Conservation (phyloP, 306 rosid species). For the Mimosa pudica region DNA sequence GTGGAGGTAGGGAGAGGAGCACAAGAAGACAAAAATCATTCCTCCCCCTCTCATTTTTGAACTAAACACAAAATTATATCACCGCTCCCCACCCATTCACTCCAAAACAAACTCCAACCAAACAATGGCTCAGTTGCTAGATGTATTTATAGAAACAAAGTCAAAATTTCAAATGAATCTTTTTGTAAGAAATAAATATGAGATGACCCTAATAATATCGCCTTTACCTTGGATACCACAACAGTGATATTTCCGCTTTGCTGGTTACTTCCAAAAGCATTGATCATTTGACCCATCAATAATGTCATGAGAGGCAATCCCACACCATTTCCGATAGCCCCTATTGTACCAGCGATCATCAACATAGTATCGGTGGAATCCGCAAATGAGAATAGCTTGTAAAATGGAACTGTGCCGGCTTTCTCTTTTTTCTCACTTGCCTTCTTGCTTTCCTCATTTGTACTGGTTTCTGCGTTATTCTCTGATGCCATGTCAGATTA, state of each 20-base stretch:
- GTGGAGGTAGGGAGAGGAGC: too few relatives aligned
- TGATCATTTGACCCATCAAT: conserved; percentile 39
- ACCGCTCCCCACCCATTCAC: too few relatives aligned
- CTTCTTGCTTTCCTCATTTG: conserved; percentile 26
- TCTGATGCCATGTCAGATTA: conserved; percentile 44
- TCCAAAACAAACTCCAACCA: too few relatives aligned
- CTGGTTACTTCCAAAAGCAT: conserved; percentile 40
- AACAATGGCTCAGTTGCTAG: neutral
- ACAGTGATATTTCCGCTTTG: neutral
- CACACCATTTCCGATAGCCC: conserved; percentile 48
- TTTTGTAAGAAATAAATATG: neutral
- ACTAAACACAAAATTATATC: too few relatives aligned
- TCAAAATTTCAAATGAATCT: conserved; percentile 1
- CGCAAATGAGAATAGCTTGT: conserved; percentile 68
- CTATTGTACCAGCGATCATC: conserved; percentile 46
- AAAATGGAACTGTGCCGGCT: conserved; percentile 49
- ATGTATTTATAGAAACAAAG: neutral
- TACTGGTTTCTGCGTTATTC: conserved; percentile 24
- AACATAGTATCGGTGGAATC: conserved; percentile 52
- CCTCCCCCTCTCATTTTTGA: too few relatives aligned
- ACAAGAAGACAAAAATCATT: too few relatives aligned
- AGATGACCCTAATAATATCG: neutral
- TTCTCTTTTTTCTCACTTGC: conserved; percentile 39
- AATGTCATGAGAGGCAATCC: conserved; percentile 45
- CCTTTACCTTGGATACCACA: conserved; percentile 46